Percentiles rank a stretch among this genome's conserved stretches.
These are phyloP conservation scores for Neurospora sp. DNA, from an alignment of 2,329 filamentous ascomycete species.

Conservation along the genomic window DNA sequence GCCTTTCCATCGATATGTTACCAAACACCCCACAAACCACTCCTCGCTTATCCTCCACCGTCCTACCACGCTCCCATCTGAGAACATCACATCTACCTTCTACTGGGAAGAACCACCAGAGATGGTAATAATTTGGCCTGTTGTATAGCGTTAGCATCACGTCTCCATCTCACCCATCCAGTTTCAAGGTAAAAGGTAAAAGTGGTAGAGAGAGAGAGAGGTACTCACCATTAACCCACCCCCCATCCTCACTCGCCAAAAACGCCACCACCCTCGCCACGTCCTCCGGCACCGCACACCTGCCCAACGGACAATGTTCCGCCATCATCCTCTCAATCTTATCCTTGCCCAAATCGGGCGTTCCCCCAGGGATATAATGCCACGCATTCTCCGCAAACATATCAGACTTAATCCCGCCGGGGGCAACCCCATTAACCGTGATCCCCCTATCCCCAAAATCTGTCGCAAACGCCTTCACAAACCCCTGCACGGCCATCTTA, in stretches of 20 bases:
- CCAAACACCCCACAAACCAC: not conserved
- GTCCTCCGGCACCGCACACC: conserved; percentile 48
- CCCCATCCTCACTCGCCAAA: conserved; percentile 46
- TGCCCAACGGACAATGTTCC: conserved; percentile 47
- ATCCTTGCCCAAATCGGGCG: conserved; percentile 39
- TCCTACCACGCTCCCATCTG: not conserved
- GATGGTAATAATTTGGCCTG: conserved; percentile 10
- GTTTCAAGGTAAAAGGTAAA: too few species aligned
- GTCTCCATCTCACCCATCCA: too few species aligned
- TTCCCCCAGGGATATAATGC: conserved; percentile 52
- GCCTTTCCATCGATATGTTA: too few species aligned
- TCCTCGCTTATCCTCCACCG: not conserved
- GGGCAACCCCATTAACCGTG: conserved; percentile 64
- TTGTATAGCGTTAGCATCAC: not conserved
- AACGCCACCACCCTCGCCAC: conserved; percentile 48
- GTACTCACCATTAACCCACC: conserved; percentile 54
- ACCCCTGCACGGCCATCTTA: conserved; percentile 65
- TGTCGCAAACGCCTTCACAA: conserved; percentile 61
- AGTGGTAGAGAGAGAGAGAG: not conserved
- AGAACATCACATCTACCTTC: too few species aligned
- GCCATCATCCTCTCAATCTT: conserved; percentile 46
- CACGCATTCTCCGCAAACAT: conserved; percentile 66
- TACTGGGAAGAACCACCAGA: conserved; percentile 11
- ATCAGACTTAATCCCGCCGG: conserved; percentile 65
- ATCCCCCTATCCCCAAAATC: conserved; percentile 60